These are phyloP conservation scores for Osmanthus fragrans DNA, from an alignment of 257 asterid species.

Conservation along the genomic window DNA sequence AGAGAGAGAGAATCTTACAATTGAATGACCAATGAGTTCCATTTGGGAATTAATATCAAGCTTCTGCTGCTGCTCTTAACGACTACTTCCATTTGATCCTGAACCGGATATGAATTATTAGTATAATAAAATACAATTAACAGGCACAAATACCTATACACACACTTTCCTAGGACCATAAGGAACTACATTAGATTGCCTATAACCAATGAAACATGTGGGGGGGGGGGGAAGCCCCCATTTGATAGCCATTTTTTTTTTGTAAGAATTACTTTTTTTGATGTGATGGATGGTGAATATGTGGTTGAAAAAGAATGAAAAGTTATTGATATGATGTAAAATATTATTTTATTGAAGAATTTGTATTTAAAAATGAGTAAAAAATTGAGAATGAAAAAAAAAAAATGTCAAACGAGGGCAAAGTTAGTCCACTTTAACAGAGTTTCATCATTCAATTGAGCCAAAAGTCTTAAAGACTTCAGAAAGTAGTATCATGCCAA, in stretches of 20 bases:
- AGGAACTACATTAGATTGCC: background rate
- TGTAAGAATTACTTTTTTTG: no score
- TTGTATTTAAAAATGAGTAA: no score
- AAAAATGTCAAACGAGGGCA: no score
- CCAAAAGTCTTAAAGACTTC: background rate
- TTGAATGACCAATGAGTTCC: constrained; percentile 79
- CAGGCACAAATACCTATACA: constrained; percentile 7
- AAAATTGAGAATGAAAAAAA: no score
- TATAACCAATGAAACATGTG: background rate
- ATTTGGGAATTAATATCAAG: constrained; percentile 50
- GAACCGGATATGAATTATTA: constrained; percentile 22
- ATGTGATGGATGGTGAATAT: no score
- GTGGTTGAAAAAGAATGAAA: no score
- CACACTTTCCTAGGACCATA: no score
- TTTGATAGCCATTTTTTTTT: no score
- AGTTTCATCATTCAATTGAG: background rate
- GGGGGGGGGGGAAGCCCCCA: no score
- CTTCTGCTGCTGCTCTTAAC: constrained; percentile 41
- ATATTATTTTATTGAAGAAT: no score
- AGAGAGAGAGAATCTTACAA: constrained; percentile 42
- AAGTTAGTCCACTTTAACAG: background rate
- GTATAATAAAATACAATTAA: constrained; percentile 16
- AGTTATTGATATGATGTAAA: no score
- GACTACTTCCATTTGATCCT: constrained; percentile 50
- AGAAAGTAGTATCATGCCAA: no score